Base-by-base conservation (phyloP, 1,139 yeast genomes). In the Yamadazyma jaroonii region DNA sequence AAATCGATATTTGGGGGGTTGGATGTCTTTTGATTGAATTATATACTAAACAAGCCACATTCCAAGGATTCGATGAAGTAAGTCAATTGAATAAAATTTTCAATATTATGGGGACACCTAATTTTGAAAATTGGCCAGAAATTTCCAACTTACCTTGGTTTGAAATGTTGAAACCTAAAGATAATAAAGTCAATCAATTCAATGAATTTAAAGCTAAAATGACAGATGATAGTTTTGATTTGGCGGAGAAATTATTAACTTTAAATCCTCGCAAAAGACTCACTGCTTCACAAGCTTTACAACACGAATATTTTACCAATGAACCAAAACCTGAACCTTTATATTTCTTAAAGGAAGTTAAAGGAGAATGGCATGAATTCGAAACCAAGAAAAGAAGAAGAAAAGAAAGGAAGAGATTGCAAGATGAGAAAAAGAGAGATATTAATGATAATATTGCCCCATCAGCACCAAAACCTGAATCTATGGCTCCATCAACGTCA, bases 1-100 rank as follows among this genome's bases (percentile, higher is more conserved):
- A 87, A 50, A 94, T 92, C 9, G 98, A 92, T 59, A 82, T 89
- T 46, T 92, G 98, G 98, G 97, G 98, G 0, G 83, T 89, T 47
- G 98, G 98, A 2, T 92, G 98, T 64, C 68, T 92, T 29, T 66
- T 92, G 43, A 74, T 89, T 21, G 98, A 92, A 56, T 61, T 92
- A 31, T 89, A 87, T 56, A 76, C 83, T 3, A 78, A 81, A 48
- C 62, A 64, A 24, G 95, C 98, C 0, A 68, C 84, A 1, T 92
- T 92, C 56, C 94, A 84, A 58, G 97, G 96, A 6, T 74, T 75
- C 34, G 96, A 92, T 57, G 98, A 92, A 53, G 75, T 92, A 22
- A 82, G 86, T 36, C 97, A 92, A 58, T 61, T 92, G 31, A 72
- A 76, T 46, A 77, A 83, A 36, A 87, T 92, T 10, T 88, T 83